Conservation (phyloP, 1,284 basidiomycete genomes). For the Phylloboletellus chloephorus region DNA sequence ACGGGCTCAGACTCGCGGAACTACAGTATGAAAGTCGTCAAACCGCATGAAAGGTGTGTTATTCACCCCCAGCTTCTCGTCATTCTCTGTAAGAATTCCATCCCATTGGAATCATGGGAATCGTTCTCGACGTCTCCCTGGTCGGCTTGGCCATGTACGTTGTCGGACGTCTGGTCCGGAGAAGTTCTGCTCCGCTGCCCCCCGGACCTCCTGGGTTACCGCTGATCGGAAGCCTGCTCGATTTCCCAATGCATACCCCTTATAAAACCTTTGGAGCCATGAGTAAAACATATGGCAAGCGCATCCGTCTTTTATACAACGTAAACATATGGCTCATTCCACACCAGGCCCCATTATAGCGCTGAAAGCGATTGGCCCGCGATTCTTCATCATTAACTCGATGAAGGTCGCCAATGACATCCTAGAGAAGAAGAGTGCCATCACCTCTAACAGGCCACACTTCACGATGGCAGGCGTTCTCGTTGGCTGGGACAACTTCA, state of each 20-base stretch:
- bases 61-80: too few species aligned
- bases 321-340: constrained; percentile 26
- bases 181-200: constrained; percentile 14
- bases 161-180: neutral
- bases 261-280: constrained; percentile 42
- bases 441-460: constrained; percentile 18
- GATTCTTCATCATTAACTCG: constrained; percentile 17
- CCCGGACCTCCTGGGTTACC: constrained; percentile 29
- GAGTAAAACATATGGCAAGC: constrained; percentile 40
- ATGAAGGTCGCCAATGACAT: constrained; percentile 14
- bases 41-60: too few species aligned
- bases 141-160: constrained; percentile 8
- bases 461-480: constrained; percentile 22
- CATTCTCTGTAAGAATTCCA: too few species aligned
- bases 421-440: constrained; percentile 21
- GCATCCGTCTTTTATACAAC: constrained; percentile 28
- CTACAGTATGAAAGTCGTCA: too few species aligned
- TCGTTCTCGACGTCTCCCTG: constrained; percentile 9
- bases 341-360: constrained; percentile 21
- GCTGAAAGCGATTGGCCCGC: constrained; percentile 10
- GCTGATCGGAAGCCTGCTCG: constrained; percentile 35
- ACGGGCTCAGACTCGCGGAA: too few species aligned
- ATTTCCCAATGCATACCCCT: constrained; percentile 35
- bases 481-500: constrained; percentile 22
- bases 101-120: neutral